A percentile compares a stretch with the other conserved stretches of the same genome.
phyloP scores from a whole-genome alignment of 257 asterid genomes.

The Scutellaria minor region DNA sequence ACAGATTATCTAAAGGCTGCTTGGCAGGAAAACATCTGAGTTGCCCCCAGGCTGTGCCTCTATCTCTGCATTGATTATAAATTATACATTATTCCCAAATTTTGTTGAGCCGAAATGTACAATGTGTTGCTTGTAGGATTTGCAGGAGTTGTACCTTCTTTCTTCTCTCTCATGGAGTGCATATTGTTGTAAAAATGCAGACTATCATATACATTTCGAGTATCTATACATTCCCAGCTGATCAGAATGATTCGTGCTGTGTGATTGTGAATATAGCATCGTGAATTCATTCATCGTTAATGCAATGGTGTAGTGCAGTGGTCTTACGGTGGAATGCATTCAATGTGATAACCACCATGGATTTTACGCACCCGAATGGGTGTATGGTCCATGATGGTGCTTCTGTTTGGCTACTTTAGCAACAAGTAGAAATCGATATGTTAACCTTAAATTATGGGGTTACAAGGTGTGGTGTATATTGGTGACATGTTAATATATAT shows the following conservation, averaged over 20 bases:
- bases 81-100: conserved; percentile 26
- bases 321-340: too few relatives aligned
- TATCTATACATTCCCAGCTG: conserved; percentile 34
- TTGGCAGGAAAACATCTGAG: background rate
- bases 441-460: too few relatives aligned
- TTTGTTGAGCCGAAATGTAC: conserved; percentile 36
- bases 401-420: too few relatives aligned
- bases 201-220: conserved; percentile 28
- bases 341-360: too few relatives aligned
- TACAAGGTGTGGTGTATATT: too few relatives aligned
- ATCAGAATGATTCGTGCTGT: conserved; percentile 43
- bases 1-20: too few relatives aligned
- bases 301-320: background rate
- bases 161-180: background rate
- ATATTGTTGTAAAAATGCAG: conserved; percentile 14
- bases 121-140: conserved; percentile 34
- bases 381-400: too few relatives aligned
- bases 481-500: too few relatives aligned
- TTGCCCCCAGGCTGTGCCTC: conserved; percentile 24
- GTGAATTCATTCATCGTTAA: background rate
- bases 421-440: too few relatives aligned
- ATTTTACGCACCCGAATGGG: too few relatives aligned
- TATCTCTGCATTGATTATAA: conserved; percentile 28
- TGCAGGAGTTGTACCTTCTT: conserved; percentile 30
- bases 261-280: conserved; percentile 36